These are phyloP conservation scores for Sclerotinia trifoliorum DNA, from an alignment of 2,329 filamentous ascomycete species.

Conservation along the genomic window DNA sequence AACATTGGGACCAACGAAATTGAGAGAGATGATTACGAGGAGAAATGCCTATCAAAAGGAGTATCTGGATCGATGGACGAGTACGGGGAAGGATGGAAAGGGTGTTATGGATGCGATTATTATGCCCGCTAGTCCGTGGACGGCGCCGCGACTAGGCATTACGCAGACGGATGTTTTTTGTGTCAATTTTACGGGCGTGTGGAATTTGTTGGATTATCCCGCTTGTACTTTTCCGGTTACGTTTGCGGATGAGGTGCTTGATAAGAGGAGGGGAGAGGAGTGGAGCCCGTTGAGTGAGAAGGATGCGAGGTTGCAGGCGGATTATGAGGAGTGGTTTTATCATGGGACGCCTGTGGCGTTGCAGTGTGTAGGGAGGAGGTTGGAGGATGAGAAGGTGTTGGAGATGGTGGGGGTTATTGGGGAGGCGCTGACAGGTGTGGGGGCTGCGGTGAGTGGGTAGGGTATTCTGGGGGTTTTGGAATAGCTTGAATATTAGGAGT, in stretches of 20 bases:
- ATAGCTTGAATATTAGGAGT: too few species aligned
- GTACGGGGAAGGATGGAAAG: slow-evolving; percentile 29
- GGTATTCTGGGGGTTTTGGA: too few species aligned
- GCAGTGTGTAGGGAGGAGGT: slow-evolving; percentile 37
- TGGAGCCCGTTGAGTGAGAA: slow-evolving; percentile 37
- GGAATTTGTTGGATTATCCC: slow-evolving; percentile 40
- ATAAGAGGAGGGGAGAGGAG: slow-evolving; percentile 31
- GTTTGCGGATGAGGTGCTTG: slow-evolving; percentile 43
- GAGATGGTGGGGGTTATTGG: slow-evolving; percentile 43
- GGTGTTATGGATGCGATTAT: slow-evolving; percentile 41
- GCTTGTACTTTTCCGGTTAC: slow-evolving; percentile 47
- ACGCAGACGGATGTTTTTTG: slow-evolving; percentile 34
- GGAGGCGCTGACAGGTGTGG: slow-evolving; percentile 21
- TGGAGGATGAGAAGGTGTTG: slow-evolving; percentile 40
- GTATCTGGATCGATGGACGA: slow-evolving; percentile 42
- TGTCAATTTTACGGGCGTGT: slow-evolving; percentile 39
- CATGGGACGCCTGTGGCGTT: slow-evolving; percentile 37
- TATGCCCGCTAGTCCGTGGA: slow-evolving; percentile 39
- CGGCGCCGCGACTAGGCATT: slow-evolving; percentile 40
- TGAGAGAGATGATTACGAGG: slow-evolving; percentile 38
- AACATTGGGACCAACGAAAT: slow-evolving; percentile 35
- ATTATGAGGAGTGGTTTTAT: slow-evolving; percentile 39
- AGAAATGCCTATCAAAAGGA: slow-evolving; percentile 41
- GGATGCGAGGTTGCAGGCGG: slow-evolving; percentile 35
- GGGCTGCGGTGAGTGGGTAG: too few species aligned